A percentile compares a stretch with the other conserved stretches of the same genome.
Conservation (phyloP, 2,329 filamentous ascomycete species). For the Aspergillus quadricinctus region DNA sequence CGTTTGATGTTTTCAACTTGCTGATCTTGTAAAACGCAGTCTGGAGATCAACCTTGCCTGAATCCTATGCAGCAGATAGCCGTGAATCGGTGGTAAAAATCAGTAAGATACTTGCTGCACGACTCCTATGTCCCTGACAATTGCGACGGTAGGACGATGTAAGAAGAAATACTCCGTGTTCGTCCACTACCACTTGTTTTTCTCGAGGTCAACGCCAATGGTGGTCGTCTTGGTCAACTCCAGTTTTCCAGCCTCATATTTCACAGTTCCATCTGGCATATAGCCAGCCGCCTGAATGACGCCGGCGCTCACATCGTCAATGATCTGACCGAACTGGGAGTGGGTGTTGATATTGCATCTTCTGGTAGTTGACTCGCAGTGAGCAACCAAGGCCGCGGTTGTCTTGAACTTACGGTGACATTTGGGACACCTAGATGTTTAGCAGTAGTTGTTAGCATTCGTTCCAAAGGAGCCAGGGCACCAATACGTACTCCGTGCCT, state of each 20-base stretch:
- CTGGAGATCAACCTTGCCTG: not conserved
- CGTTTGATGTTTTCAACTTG: not conserved
- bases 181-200: constrained; percentile 6
- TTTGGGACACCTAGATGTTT: constrained; percentile 30
- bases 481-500: constrained; percentile 15
- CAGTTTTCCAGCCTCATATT: constrained; percentile 24
- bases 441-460: constrained; percentile 1
- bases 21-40: not conserved
- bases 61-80: not conserved
- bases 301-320: constrained; percentile 38
- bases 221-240: constrained; percentile 9
- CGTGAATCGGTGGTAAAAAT: not conserved
- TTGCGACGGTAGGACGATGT: not conserved
- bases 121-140: not conserved
- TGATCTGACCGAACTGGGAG: constrained; percentile 27
- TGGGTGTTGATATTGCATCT: constrained; percentile 32
- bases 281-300: constrained; percentile 31
- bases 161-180: not conserved
- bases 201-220: constrained; percentile 11
- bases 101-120: not conserved
- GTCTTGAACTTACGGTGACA: constrained; percentile 38
- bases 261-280: constrained; percentile 30
- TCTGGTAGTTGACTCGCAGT: constrained; percentile 35
- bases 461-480: no score
- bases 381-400: constrained; percentile 35